Conservation (phyloP, 140 eudicot species). For the Cichorium intybus region DNA sequence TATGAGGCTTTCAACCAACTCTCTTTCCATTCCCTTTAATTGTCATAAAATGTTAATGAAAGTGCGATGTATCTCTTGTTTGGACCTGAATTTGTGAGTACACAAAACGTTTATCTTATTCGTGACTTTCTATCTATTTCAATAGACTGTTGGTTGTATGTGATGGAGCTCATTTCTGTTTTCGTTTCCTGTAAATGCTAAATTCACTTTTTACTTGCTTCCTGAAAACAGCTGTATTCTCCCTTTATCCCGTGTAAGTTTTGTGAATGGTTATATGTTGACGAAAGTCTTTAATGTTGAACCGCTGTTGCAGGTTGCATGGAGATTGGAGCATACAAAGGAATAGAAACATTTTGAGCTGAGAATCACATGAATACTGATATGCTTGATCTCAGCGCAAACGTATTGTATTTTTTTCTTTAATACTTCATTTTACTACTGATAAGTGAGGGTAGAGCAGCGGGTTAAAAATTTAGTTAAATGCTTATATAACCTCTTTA, state of each 20-base stretch:
- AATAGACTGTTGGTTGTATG: too few relatives aligned
- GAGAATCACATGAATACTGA: constrained; percentile 26
- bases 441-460: constrained; percentile 1
- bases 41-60: not conserved
- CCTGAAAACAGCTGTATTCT: not conserved
- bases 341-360: not conserved
- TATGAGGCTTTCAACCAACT: not conserved
- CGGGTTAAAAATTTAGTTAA: too few relatives aligned
- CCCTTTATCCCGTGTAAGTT: not conserved
- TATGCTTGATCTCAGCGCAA: not conserved
- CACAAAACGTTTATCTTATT: not conserved
- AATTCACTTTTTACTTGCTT: not conserved
- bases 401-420: not conserved
- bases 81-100: not conserved
- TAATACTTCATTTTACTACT: not conserved
- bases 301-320: constrained; percentile 18
- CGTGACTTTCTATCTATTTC: too few relatives aligned
- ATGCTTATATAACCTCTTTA: too few relatives aligned
- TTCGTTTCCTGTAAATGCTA: not conserved
- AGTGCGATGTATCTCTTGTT: not conserved
- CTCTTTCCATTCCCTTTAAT: not conserved
- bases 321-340: constrained; percentile 11
- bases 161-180: not conserved
- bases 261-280: not conserved
- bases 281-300: not conserved